phyloP scores from a whole-genome alignment of 2,329 filamentous ascomycete genomes.

The Mycocentrospora acerina region DNA sequence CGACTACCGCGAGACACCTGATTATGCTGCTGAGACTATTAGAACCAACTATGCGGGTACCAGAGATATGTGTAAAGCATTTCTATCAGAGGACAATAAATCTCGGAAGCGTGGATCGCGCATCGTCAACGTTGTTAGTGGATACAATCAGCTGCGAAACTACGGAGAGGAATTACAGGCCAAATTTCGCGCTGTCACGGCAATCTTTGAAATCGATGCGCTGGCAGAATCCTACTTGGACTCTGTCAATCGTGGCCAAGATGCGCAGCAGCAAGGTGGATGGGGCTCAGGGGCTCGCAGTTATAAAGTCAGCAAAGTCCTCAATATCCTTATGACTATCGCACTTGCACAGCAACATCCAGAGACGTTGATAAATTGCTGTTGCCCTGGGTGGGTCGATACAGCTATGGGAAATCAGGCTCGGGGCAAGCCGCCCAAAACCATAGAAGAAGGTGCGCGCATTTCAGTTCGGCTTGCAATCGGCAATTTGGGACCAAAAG shows the following conservation, averaged over 20 bases:
- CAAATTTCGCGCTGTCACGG: not conserved
- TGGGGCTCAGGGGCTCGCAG: conserved; percentile 13
- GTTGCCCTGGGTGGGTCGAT: conserved; percentile 26
- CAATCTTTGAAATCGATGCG: conserved; percentile 2
- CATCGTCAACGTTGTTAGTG: conserved; percentile 21
- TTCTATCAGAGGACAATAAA: conserved; percentile 11
- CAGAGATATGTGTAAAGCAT: conserved; percentile 14
- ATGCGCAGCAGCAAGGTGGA: conserved; percentile 2
- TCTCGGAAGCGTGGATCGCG: conserved; percentile 9
- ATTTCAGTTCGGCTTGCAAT: conserved; percentile 14
- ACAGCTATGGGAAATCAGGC: conserved; percentile 25
- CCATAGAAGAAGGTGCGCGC: conserved; percentile 16
- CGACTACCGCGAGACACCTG: conserved; percentile 13
- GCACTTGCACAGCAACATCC: conserved; percentile 13
- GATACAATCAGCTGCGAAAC: conserved; percentile 8
- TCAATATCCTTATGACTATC: conserved; percentile 16
- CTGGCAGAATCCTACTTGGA: conserved; percentile 5
- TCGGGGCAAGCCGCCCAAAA: conserved; percentile 19
- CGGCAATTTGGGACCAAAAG: conserved; percentile 13
- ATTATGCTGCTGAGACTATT: conserved; percentile 10
- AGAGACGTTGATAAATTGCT: conserved; percentile 12
- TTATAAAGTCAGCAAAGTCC: conserved; percentile 28
- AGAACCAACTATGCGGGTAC: conserved; percentile 20
- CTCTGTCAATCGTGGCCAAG: not conserved
- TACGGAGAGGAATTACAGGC: conserved; percentile 2